These are phyloP conservation scores for Boletus reticuloceps DNA, from an alignment of 768 basidiomycete species.

Conservation along the genomic window DNA sequence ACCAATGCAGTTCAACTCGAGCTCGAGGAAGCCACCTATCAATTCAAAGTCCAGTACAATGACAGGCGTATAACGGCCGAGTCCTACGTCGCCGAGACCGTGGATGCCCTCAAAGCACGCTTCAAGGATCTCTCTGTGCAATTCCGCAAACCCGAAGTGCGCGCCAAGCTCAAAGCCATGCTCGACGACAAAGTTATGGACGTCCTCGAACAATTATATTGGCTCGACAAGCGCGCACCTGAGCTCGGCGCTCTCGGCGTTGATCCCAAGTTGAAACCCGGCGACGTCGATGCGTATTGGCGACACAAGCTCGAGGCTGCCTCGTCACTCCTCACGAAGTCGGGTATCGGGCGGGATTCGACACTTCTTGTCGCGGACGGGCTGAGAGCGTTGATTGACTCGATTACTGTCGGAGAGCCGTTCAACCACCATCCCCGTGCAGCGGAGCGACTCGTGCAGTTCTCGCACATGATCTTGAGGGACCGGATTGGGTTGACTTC, in stretches of 20 bases:
- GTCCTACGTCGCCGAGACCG: constrained; percentile 96
- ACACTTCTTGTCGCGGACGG: constrained; percentile 95
- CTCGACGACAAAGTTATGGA: constrained; percentile 97
- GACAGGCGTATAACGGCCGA: constrained; percentile 93
- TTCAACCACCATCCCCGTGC: constrained; percentile 89
- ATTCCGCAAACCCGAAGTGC: constrained; percentile 87
- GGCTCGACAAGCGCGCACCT: constrained; percentile 83
- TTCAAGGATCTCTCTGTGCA: constrained; percentile 84
- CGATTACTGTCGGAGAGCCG: constrained; percentile 85
- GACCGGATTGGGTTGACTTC: constrained; percentile 93
- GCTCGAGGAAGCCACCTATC: constrained; percentile 94
- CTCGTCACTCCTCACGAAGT: constrained; percentile 89
- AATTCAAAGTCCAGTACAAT: constrained; percentile 99
- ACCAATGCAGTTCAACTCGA: constrained; percentile 97
- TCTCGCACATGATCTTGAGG: constrained; percentile 89
- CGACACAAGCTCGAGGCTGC: constrained; percentile 95
- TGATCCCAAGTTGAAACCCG: constrained; percentile 65
- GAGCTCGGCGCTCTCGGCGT: constrained; percentile 72
- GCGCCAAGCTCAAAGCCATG: constrained; percentile 86
- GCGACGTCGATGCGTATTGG: constrained; percentile 90
- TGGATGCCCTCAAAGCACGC: constrained; percentile 85
- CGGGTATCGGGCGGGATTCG: constrained; percentile 91
- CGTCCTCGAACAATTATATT: constrained; percentile 94
- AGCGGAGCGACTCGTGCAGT: constrained; percentile 85
- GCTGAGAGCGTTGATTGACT: constrained; percentile 83